These are phyloP conservation scores for Coemansia sp. DNA, from an alignment of 192 early-diverging fungal genomes.

Conservation along the genomic window DNA sequence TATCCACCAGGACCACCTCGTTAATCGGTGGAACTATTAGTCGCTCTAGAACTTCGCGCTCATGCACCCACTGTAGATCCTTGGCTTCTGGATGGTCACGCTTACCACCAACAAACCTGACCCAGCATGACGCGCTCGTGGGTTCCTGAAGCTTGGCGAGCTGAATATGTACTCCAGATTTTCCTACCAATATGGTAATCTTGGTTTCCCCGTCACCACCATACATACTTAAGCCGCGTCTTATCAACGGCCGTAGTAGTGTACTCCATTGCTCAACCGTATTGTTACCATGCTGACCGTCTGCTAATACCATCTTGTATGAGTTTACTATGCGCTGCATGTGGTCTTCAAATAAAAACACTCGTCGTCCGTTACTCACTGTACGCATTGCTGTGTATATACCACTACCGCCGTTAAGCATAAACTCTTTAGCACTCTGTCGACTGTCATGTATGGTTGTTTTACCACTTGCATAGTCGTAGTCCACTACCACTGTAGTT, in stretches of 20 bases:
- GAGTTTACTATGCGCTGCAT: slow-evolving; percentile 46
- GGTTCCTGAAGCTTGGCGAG: slow-evolving; percentile 16
- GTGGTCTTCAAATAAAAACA: slow-evolving; percentile 46
- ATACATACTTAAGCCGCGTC: slow-evolving; percentile 21
- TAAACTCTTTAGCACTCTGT: slow-evolving; percentile 37
- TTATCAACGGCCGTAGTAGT: slow-evolving; percentile 31
- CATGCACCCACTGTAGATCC: slow-evolving; percentile 49
- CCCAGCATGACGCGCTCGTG: slow-evolving; percentile 14
- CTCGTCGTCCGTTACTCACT: slow-evolving; percentile 20
- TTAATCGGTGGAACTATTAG: slow-evolving; percentile 32
- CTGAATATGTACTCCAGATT: slow-evolving; percentile 19
- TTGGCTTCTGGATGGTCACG: slow-evolving; percentile 43
- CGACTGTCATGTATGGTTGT: slow-evolving; percentile 16
- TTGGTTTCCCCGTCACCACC: slow-evolving; percentile 16
- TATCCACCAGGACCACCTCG: slow-evolving; percentile 40
- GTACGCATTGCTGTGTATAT: slow-evolving; percentile 52
- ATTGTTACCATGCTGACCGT: neutral
- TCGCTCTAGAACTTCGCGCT: slow-evolving; percentile 35
- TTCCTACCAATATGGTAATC: slow-evolving; percentile 44
- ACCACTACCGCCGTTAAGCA: slow-evolving; percentile 38
- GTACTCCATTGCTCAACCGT: slow-evolving; percentile 30
- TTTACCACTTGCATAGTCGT: slow-evolving; percentile 19
- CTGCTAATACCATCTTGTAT: slow-evolving; percentile 17
- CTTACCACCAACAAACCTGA: slow-evolving; percentile 26
- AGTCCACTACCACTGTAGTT: slow-evolving; percentile 32